These are phyloP conservation scores for Xerocomus potaroensis DNA, from an alignment of 768 basidiomycete species.

Conservation along the genomic window DNA sequence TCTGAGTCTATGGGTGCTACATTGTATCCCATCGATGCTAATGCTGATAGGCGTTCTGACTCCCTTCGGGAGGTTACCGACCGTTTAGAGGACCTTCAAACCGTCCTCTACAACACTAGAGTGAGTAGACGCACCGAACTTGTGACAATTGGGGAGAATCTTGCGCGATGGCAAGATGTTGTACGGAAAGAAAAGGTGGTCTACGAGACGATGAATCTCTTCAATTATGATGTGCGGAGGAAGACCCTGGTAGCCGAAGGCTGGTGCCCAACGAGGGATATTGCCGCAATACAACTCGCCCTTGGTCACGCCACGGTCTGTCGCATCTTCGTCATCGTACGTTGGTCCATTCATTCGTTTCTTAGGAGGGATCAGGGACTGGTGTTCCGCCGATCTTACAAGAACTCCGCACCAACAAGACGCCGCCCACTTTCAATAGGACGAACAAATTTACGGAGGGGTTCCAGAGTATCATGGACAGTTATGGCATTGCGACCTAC, in stretches of 20 bases:
- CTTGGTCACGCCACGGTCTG: constrained; percentile 81
- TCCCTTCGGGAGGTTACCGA: constrained; percentile 83
- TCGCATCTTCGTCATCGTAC: neutral
- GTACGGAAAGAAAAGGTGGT: constrained; percentile 95
- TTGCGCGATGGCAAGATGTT: constrained; percentile 91
- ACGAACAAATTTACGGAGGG: constrained; percentile 96
- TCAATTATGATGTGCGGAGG: constrained; percentile 89
- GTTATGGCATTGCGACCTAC: constrained; percentile 91
- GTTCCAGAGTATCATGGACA: constrained; percentile 98
- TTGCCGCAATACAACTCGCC: constrained; percentile 78
- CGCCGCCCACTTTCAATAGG: constrained; percentile 91
- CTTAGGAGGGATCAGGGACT: constrained; percentile 86
- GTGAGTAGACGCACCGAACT: constrained; percentile 79
- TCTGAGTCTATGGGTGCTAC: constrained; percentile 99
- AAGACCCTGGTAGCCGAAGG: constrained; percentile 97
- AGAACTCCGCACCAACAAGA: constrained; percentile 84
- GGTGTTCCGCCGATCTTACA: constrained; percentile 89
- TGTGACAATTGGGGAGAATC: constrained; percentile 74
- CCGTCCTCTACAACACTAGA: constrained; percentile 86
- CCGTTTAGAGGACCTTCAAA: constrained; percentile 88
- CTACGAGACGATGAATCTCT: constrained; percentile 91
- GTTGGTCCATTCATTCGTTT: neutral
- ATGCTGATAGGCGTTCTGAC: constrained; percentile 87
- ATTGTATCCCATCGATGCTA: constrained; percentile 92
- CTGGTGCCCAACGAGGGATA: constrained; percentile 95